phyloP scores from a whole-genome alignment of 139 green algal genomes.

The Chlamydomonas eustigma region DNA sequence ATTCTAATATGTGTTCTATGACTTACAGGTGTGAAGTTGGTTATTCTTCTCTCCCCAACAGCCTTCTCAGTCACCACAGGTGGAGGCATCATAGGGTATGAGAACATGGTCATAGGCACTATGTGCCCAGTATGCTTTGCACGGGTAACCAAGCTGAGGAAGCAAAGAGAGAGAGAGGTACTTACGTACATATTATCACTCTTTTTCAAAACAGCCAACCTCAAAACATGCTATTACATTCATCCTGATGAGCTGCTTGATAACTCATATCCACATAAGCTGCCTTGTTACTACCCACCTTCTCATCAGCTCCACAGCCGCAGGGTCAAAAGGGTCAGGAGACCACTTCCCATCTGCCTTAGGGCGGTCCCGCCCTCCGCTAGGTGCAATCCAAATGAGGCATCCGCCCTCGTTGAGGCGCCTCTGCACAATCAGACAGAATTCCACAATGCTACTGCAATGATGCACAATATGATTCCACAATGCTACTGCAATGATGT shows the following conservation, averaged over 20 bases:
- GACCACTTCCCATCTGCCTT: constrained; percentile 55
- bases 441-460: too few relatives aligned
- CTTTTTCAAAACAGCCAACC: too few relatives aligned
- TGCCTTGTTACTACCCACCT: constrained; percentile 23
- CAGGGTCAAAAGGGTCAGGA: constrained; percentile 79
- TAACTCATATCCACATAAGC: too few relatives aligned
- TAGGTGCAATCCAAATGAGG: constrained; percentile 91
- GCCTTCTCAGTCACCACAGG: constrained; percentile 51
- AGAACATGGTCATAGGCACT: constrained; percentile 91
- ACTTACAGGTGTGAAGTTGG: constrained; percentile 57
- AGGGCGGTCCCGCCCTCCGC: constrained; percentile 81
- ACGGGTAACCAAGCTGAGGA: not conserved
- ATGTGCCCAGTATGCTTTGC: constrained; percentile 69
- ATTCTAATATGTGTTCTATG: not conserved
- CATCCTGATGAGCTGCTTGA: too few relatives aligned
- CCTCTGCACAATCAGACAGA: too few relatives aligned
- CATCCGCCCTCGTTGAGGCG: constrained; percentile 66
- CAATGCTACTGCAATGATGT: too few relatives aligned
- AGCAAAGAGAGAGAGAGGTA: not conserved
- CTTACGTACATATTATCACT: too few relatives aligned
- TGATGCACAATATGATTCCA: too few relatives aligned
- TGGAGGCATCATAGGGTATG: constrained; percentile 90
- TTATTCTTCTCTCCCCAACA: constrained; percentile 79
- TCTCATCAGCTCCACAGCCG: constrained; percentile 90
- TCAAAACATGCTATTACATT: too few relatives aligned